Evolutionary conservation across 2,329 filamentous ascomycete genomes (phyloP), one percentile per base, ranked within the genome.

Genomic region (Epichloe sylvatica): DNA sequence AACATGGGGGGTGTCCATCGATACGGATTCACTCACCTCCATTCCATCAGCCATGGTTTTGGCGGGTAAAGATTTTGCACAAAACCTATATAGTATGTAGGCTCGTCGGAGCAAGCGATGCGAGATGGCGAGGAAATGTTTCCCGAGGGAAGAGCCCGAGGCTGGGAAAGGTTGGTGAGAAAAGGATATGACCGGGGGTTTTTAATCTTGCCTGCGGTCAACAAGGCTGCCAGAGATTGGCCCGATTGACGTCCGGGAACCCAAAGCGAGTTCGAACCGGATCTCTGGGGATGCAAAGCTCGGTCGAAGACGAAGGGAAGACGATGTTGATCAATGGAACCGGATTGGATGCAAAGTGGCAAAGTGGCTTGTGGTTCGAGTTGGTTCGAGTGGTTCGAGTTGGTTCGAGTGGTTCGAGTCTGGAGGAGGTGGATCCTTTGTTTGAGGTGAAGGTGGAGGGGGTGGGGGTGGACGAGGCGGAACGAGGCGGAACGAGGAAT

Each of bases 11-110:
- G 33, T 13, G n/a, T 30, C 30, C 30, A 15, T 40, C 13, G 33
- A 36, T 6, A 34, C 15, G n/a, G 23, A 34, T 21, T 36, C 41
- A 49, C 53, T 51, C 45, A 54, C 53, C 53, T 54, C 51, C 42
- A 48, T 51, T 33, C 38, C 47, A 45, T 37, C 47, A 19, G 40
- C n/a, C 40, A 36, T 45, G 21, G n/a, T 35, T 35, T 23, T 23
- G 38, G 8, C 25, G 8, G 30, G 11, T 23, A 21, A n/a, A 17
- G n/a, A 23, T 39, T 45, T 34, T 15, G 23, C 17, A 35, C 17
- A 25, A 36, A 25, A 36, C 21, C 17, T 25, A 30, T 33, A n/a
- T 35, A 6, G 25, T 23, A 23, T 23, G 23, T 35, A 6, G 25
- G 37, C 25, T 34, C 17, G 17, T 39, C 15, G 13, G 13, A 43